These are phyloP conservation scores for Solanum sejunctum DNA, from an alignment of 257 asterid genomes.

Conservation along the genomic window DNA sequence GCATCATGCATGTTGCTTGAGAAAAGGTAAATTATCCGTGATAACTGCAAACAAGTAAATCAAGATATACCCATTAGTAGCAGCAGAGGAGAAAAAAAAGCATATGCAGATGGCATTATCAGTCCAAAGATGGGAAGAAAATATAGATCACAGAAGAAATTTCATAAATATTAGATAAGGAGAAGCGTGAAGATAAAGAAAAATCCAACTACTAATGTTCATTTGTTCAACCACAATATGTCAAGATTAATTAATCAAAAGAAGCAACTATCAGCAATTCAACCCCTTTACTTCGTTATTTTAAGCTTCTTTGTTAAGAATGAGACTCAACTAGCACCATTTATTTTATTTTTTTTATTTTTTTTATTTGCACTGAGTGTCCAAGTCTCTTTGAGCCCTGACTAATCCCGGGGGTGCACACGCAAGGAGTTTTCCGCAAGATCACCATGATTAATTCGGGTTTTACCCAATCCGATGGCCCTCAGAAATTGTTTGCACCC, in stretches of 20 bases:
- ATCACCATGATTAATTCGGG: too few relatives aligned
- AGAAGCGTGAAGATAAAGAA: neutral
- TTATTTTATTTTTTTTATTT: neutral
- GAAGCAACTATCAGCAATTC: neutral
- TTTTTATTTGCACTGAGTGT: too few relatives aligned
- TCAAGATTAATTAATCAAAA: neutral
- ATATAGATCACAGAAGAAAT: neutral
- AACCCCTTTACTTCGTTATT: neutral
- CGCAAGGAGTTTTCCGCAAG: too few relatives aligned
- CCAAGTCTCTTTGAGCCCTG: too few relatives aligned
- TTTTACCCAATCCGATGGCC: too few relatives aligned
- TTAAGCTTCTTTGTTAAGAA: neutral
- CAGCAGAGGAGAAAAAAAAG: neutral
- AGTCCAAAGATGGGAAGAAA: neutral
- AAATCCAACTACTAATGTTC: neutral
- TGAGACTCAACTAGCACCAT: neutral
- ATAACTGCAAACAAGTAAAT: conserved; percentile 49
- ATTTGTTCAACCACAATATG: neutral
- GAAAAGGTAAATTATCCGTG: conserved; percentile 90
- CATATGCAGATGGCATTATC: neutral
- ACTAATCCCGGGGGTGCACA: too few relatives aligned
- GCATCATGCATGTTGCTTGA: conserved; percentile 99
- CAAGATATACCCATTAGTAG: conserved; percentile 2
- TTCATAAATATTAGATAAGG: neutral
- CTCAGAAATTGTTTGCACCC: too few relatives aligned